phyloP scores from a whole-genome alignment of 2,329 filamentous ascomycete genomes.

The Fusarium sp. region DNA sequence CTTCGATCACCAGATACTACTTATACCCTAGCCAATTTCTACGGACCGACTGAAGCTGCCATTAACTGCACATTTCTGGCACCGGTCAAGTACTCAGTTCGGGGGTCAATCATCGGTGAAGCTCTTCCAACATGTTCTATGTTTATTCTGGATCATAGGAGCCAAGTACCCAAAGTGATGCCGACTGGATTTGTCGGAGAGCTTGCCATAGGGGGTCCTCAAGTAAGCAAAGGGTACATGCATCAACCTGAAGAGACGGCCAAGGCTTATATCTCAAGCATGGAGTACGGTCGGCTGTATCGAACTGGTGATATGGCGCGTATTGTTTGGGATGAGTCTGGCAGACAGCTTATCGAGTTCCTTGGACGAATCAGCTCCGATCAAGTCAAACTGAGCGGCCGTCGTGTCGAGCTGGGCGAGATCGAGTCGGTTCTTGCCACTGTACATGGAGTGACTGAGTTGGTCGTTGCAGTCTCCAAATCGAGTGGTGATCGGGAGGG shows the following conservation, averaged over 20 bases:
- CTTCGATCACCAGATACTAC: conserved; percentile 46
- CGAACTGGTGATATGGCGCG: conserved; percentile 6
- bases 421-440: conserved; percentile 58
- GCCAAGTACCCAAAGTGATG: conserved; percentile 57
- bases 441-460: neutral
- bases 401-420: conserved; percentile 79
- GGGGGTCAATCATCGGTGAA: conserved; percentile 53
- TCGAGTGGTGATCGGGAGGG: neutral
- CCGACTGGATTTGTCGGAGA: conserved; percentile 80
- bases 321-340: conserved; percentile 66
- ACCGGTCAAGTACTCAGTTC: conserved; percentile 34
- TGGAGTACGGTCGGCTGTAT: neutral
- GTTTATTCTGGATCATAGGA: conserved; percentile 42
- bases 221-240: conserved; percentile 77
- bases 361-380: conserved; percentile 73
- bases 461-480: neutral
- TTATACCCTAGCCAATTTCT: conserved; percentile 40
- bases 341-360: conserved; percentile 70
- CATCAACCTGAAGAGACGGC: conserved; percentile 69
- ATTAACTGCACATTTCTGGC: conserved; percentile 41
- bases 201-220: conserved; percentile 82
- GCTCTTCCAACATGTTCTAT: conserved; percentile 51
- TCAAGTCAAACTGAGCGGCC: conserved; percentile 80
- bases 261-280: neutral
- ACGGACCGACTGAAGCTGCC: conserved; percentile 46